Base-by-base conservation (phyloP, 352 stramenopile genomes). In the Pythium sp. region DNA sequence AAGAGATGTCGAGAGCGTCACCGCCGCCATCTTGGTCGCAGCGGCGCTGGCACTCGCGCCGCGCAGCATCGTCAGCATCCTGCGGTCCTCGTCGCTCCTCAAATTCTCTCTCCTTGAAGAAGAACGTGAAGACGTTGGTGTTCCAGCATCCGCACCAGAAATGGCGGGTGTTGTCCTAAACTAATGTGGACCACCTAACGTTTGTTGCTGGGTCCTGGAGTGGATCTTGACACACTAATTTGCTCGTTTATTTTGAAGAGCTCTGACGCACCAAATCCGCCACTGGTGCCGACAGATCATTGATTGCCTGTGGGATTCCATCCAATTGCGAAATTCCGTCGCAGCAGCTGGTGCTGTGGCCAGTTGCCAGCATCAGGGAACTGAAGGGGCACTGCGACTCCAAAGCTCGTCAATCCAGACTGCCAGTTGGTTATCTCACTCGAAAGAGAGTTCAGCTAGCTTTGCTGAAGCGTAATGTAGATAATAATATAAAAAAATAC, bases 21-120 rank as follows among this genome's bases (percentile, higher is more conserved):
- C 41, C 32, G 20, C 3, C 56, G 32, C 56, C 56, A 47, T 61
- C 56, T 30, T 61, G 56, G 4, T 5, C 18, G 30, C 55, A 34
- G 55, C 55, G 1, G 55, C 30, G 55, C 55, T 11, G 55, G 20
- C 18, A 18, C 56, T 22, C 15, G 56, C 56, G 32, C 56, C 56
- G 56, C 56, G 56, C 56, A 61, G 56, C 56, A 61, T 61, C 56
- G 56, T 61, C 56, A 47, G 56, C 56, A 61, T 61, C 20, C 20
- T 61, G 32, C 20, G 56, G 56, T 47, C 56, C 32, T 8, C 9
- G 30, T 30, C 1, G 20, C 7, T 46, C 41, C 14, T n/a, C 41
- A 8, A 47, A 47, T 11, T 60, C 30, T 58, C 54, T 46, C 55
- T 32, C 6, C 55, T 60, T 60, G 55, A 60, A 61, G 56, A 55